Percentiles rank a stretch among this genome's conserved stretches.
phyloP scores from a whole-genome alignment of 1,284 basidiomycete species.

The Austropuccinia psidii region DNA sequence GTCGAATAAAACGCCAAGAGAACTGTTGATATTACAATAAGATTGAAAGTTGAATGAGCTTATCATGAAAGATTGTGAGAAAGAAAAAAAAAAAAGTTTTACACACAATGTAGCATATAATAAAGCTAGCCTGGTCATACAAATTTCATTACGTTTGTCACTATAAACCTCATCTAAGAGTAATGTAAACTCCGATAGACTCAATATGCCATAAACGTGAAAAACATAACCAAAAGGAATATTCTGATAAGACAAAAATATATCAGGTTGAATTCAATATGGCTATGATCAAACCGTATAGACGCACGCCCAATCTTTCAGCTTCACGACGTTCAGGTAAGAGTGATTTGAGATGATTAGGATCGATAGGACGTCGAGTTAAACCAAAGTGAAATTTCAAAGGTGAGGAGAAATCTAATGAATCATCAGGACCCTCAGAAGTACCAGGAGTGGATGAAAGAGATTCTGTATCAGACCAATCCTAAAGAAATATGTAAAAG shows the following conservation, averaged over 20 bases:
- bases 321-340: slow-evolving; percentile 20
- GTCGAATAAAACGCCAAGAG: slow-evolving; percentile 29
- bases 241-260: background rate
- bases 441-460: slow-evolving; percentile 29
- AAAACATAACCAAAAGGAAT: slow-evolving; percentile 18
- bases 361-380: background rate
- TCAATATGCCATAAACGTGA: slow-evolving; percentile 23
- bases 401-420: background rate
- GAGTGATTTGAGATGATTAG: slow-evolving; percentile 8
- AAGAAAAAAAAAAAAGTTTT: background rate
- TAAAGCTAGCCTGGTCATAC: slow-evolving; percentile 19
- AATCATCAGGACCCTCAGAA: slow-evolving; percentile 19
- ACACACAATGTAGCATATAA: slow-evolving; percentile 29
- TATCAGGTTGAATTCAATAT: background rate
- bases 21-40: too few relatives aligned
- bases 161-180: slow-evolving; percentile 28
- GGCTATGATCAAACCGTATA: background rate
- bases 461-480: slow-evolving; percentile 31
- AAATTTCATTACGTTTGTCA: slow-evolving; percentile 21
- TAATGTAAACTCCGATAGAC: background rate
- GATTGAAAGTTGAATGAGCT: background rate
- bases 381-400: background rate
- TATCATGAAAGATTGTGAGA: background rate
- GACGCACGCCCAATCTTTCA: slow-evolving; percentile 24
- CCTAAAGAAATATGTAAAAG: background rate